Evolutionary conservation across 2,329 filamentous ascomycete species (phyloP).

Genomic region (Cercospora citrullina): DNA sequence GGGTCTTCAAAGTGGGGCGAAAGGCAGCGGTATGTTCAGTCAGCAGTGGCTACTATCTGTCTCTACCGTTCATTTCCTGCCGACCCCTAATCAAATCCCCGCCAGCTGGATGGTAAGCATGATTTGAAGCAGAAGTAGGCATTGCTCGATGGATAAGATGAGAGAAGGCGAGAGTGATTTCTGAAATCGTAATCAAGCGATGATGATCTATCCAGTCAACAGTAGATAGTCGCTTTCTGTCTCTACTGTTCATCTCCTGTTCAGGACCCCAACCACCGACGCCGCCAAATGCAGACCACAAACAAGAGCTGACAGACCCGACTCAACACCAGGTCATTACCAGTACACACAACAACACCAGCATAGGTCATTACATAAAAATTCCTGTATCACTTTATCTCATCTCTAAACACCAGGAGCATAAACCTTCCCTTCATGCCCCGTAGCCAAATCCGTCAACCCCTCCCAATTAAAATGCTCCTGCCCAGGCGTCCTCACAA

Average conservation of each 20-base stretch:
- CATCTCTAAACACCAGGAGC: slow-evolving; percentile 13
- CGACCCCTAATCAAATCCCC: too few relatives aligned
- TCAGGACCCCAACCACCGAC: too few relatives aligned
- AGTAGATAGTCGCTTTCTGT: not conserved
- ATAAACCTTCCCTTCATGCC: slow-evolving; percentile 17
- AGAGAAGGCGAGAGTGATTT: not conserved
- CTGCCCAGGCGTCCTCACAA: slow-evolving; percentile 24
- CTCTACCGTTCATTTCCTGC: too few relatives aligned
- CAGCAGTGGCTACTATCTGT: too few relatives aligned
- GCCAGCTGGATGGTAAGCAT: not conserved
- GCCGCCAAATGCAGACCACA: not conserved
- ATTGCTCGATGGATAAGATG: not conserved
- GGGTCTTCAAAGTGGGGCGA: too few relatives aligned
- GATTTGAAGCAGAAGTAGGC: not conserved
- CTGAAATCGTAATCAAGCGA: not conserved
- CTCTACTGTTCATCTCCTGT: not conserved
- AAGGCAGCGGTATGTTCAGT: too few relatives aligned
- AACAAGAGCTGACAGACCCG: not conserved
- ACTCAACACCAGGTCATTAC: not conserved
- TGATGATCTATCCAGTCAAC: not conserved
- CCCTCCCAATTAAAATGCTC: slow-evolving; percentile 31
- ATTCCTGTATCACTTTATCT: not conserved
- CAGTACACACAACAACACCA: not conserved
- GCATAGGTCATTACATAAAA: not conserved
- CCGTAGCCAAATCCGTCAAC: slow-evolving; percentile 27